phyloP scores from a whole-genome alignment of 139 green algal genomes.

The Chlorella sp. region DNA sequence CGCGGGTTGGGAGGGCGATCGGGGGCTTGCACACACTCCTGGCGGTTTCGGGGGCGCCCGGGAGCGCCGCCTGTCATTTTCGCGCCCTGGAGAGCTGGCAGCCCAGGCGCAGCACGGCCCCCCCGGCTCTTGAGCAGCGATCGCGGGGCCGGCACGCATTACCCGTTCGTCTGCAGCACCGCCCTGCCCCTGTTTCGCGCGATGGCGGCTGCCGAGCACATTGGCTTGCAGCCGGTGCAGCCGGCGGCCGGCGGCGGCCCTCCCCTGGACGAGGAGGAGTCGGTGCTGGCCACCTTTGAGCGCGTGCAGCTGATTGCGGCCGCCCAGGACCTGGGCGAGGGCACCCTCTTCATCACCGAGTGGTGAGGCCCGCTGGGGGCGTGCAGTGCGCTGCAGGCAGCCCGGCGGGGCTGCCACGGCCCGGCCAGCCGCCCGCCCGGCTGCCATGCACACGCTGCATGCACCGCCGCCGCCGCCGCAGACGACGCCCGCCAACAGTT shows the following conservation, averaged over 20 bases:
- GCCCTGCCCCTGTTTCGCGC: too few species aligned
- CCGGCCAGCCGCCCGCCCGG: background rate
- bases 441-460: background rate
- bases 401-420: background rate
- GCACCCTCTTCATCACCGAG: conserved; percentile 39
- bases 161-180: background rate
- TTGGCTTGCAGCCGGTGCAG: conserved; percentile 13
- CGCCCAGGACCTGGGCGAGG: conserved; percentile 21
- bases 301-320: conserved; percentile 26
- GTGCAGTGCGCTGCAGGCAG: background rate
- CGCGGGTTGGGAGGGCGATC: too few species aligned
- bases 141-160: background rate
- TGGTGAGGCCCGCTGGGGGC: background rate
- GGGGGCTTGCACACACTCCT: too few species aligned
- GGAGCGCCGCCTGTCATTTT: too few species aligned
- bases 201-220: conserved; percentile 17
- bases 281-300: conserved; percentile 38
- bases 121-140: too few species aligned
- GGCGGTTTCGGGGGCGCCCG: too few species aligned
- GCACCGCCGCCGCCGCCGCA: background rate
- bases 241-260: conserved; percentile 1
- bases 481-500: background rate
- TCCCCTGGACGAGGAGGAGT: conserved; percentile 37
- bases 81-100: too few species aligned
- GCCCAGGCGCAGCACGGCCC: too few species aligned